phyloP scores from a whole-genome alignment of 108 stramenopile species.

The Skeletonema marinoi region DNA sequence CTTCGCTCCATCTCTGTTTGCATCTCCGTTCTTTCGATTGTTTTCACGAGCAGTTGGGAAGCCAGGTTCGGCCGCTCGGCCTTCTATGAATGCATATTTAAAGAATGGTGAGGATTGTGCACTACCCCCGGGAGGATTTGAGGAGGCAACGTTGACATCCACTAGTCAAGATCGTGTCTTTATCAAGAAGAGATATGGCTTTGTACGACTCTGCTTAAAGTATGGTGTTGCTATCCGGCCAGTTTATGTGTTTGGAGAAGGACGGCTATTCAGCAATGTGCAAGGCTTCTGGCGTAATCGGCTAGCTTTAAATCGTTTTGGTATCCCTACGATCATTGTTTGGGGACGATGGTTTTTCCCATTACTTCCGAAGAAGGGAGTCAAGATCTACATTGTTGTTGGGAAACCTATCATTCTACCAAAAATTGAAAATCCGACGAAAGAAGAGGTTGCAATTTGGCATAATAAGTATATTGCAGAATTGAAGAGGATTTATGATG shows the following conservation, averaged over 20 bases:
- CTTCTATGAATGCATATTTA: conserved; percentile 38
- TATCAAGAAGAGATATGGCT: conserved; percentile 63
- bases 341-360: conserved; percentile 59
- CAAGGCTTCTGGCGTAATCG: conserved; percentile 52
- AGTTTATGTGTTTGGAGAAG: conserved; percentile 76
- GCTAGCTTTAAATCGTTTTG: conserved; percentile 32
- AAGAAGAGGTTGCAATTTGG: conserved; percentile 59
- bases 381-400: conserved; percentile 53
- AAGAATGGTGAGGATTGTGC: conserved; percentile 43
- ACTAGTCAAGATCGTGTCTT: conserved; percentile 56
- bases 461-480: conserved; percentile 63
- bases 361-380: conserved; percentile 54
- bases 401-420: conserved; percentile 63
- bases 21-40: conserved; percentile 62
- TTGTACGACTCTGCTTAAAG: conserved; percentile 64
- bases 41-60: conserved; percentile 45
- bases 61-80: conserved; percentile 52
- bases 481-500: conserved; percentile 56
- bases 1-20: conserved; percentile 58
- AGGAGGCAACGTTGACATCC: conserved; percentile 70
- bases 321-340: conserved; percentile 45
- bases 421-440: conserved; percentile 57
- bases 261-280: conserved; percentile 49
- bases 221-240: conserved; percentile 59
- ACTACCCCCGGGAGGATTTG: conserved; percentile 74